Percentiles rank a stretch among this genome's conserved stretches.
phyloP scores from a whole-genome alignment of 805 yeast species.

The Ogataea wickerhamii region DNA sequence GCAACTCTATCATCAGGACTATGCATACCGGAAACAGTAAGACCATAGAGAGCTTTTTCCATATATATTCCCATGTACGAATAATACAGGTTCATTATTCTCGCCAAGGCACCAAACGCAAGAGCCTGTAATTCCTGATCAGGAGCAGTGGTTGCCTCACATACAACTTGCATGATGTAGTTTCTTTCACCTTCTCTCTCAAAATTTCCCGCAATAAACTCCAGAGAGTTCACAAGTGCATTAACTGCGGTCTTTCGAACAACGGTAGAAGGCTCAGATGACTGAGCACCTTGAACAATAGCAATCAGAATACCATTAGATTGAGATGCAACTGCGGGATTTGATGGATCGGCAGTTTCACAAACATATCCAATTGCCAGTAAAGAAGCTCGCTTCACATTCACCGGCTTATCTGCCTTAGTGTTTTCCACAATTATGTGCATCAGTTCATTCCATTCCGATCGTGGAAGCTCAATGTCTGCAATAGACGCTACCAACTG shows the following conservation, averaged over 20 bases:
- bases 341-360: slow-evolving; percentile 84
- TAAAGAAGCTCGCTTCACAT: slow-evolving; percentile 82
- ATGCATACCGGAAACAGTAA: slow-evolving; percentile 91
- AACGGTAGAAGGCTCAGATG: slow-evolving; percentile 64
- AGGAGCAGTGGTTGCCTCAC: slow-evolving; percentile 95
- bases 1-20: slow-evolving; percentile 79
- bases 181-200: slow-evolving; percentile 93
- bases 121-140: slow-evolving; percentile 83
- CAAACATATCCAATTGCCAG: slow-evolving; percentile 93
- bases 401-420: slow-evolving; percentile 67
- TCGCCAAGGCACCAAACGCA: slow-evolving; percentile 92
- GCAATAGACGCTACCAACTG: slow-evolving; percentile 96
- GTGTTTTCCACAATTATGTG: slow-evolving; percentile 83
- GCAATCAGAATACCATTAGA: slow-evolving; percentile 92
- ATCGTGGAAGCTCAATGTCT: slow-evolving; percentile 85
- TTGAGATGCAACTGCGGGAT: slow-evolving; percentile 73
- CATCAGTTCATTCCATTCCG: slow-evolving; percentile 87
- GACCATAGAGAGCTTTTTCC: slow-evolving; percentile 92
- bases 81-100: slow-evolving; percentile 87
- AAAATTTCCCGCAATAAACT: slow-evolving; percentile 84
- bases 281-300: slow-evolving; percentile 93
- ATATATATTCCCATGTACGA: slow-evolving; percentile 87
- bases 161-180: slow-evolving; percentile 96
- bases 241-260: slow-evolving; percentile 89
- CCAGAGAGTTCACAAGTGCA: slow-evolving; percentile 87